A percentile compares a stretch with the other conserved stretches of the same genome.
These are phyloP conservation scores for Cicer chorassanicum DNA, from an alignment of 306 rosid species.

Conservation along the genomic window DNA sequence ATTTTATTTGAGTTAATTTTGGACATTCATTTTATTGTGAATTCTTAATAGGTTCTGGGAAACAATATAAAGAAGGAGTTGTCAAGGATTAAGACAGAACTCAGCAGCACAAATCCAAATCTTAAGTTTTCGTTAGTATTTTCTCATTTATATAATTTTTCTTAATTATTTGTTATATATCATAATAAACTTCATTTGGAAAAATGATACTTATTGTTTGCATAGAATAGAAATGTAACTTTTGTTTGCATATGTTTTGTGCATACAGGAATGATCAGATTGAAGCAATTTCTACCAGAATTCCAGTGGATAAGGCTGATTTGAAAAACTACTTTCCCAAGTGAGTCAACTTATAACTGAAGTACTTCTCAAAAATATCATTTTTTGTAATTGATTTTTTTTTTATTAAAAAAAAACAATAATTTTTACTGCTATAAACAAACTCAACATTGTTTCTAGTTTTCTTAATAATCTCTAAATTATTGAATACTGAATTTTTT, in stretches of 20 bases:
- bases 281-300: conserved; percentile 56
- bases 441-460: no score
- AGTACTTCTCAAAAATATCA: no score
- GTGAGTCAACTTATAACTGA: conserved; percentile 37
- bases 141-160: neutral
- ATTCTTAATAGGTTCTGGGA: conserved; percentile 65
- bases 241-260: conserved; percentile 4
- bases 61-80: conserved; percentile 82
- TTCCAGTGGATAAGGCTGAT: conserved; percentile 59
- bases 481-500: no score
- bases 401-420: no score
- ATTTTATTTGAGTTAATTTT: conserved; percentile 20
- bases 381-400: no score
- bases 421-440: no score
- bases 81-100: conserved; percentile 78
- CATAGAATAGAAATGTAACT: neutral
- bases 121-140: conserved; percentile 67
- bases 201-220: neutral
- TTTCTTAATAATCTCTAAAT: no score
- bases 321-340: conserved; percentile 58
- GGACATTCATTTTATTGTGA: neutral
- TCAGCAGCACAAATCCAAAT: conserved; percentile 73
- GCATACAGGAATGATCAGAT: conserved; percentile 55
- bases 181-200: conserved; percentile 3
- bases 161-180: neutral